Evolutionary conservation across 176 grass and related monocot genomes (phyloP), one percentile per base, ranked within the genome.

Genomic region (Aegilops speltoides): DNA sequence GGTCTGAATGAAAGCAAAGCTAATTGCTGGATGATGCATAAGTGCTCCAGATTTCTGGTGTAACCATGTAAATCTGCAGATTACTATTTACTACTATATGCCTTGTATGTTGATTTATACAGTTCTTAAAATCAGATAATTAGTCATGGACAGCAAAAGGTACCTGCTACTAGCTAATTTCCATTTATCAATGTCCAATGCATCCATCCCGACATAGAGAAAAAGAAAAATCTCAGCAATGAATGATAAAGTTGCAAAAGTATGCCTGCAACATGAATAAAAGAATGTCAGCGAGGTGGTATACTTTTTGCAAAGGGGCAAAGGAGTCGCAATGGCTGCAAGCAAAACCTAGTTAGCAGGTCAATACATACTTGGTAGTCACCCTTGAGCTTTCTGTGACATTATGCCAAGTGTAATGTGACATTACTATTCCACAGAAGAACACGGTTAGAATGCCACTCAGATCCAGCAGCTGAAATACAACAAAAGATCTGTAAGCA

Each of bases 361-460:
- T 59, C 23, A 86, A 61, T 73, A 89, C 84, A 82, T 95, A 95
- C 96, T 95, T 98, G 12, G 93, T 95, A 45, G 96, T 98, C 83
- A 98, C 54, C 76, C 96, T 98, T 69, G 96, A 98, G 75, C 88
- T 94, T 87, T 98, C 91, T 74, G 96, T 98, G 81, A 98, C 96
- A 91, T 98, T 98, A 90, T 98, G 96, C 96, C 96, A 98, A 64
- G 96, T 98, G 84, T 98, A 98, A 83, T 98, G 96, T 67, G 96
- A 98, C 96, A 95, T 98, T 80, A 98, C 89, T 90, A 98, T 98
- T 87, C 96, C 96, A 89, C 93, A 95, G 85, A 98, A 98, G 81
- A 98, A 98, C 17, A 98, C 96, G 0, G 93, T 98, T 48, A 98
- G 91, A 89, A 98, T 98, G 52, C 96, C 96, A 91, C 96, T 98